phyloP scores from a whole-genome alignment of 352 stramenopile genomes.

The Phytophthora foliorum region DNA sequence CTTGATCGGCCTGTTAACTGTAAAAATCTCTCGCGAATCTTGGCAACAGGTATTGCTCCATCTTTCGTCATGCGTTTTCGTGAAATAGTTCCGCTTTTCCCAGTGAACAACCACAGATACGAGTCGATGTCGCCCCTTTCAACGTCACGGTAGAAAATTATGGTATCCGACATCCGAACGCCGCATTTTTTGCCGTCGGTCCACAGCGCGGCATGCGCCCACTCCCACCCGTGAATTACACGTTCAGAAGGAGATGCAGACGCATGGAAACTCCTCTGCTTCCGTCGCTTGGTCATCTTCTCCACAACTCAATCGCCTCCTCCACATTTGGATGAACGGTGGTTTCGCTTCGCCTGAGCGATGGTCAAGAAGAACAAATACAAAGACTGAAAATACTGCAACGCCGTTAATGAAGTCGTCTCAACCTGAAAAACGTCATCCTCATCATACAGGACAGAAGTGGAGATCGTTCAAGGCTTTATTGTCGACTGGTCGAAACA shows the following conservation, averaged over 20 bases:
- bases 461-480: too few relatives aligned
- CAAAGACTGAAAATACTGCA: not conserved
- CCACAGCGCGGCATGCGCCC: constrained; percentile 45
- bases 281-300: constrained; percentile 39
- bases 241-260: not conserved
- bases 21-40: constrained; percentile 59
- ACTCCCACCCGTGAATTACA: constrained; percentile 45
- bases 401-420: too few relatives aligned
- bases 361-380: not conserved
- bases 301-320: constrained; percentile 10
- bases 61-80: constrained; percentile 50
- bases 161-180: constrained; percentile 53
- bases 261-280: constrained; percentile 11
- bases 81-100: constrained; percentile 54
- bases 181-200: constrained; percentile 35
- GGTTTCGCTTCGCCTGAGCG: constrained; percentile 13
- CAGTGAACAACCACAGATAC: constrained; percentile 59
- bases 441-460: too few relatives aligned
- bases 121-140: constrained; percentile 13
- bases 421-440: too few relatives aligned
- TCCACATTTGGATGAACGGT: constrained; percentile 29
- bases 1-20: constrained; percentile 38
- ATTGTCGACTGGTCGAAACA: too few relatives aligned
- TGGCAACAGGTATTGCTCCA: constrained; percentile 30
- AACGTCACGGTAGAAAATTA: constrained; percentile 37